Evolutionary conservation across 2,329 filamentous ascomycete species (phyloP), one percentile per base, ranked within the genome.

Genomic region (Clathrospora elynae): DNA sequence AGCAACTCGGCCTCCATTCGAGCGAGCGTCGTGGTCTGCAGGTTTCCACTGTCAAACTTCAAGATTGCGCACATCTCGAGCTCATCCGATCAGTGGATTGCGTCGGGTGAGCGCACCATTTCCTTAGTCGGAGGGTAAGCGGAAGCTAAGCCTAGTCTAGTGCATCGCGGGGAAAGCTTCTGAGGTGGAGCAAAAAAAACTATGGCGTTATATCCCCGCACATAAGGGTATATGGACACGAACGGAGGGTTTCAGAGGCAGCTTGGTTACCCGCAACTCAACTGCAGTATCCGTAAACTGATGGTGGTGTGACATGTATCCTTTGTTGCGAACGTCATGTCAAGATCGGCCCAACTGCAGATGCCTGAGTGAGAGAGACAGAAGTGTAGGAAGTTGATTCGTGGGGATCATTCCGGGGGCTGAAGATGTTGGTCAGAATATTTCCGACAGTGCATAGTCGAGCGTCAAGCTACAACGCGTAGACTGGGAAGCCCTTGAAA

Each of bases 1-100:
- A 48, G 33, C 23, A 17, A 32, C 51, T 68, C 66, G 66, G 64
- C 57, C 62, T 64, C 66, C 65, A 49, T 68, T 70, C 50, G 61
- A 67, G 66, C 67, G 68, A 70, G 51, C 43, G 29, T 35, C 42
- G 29, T 10, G n/a, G 17, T 33, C 19, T 12, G 10, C 18, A 16
- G 24, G 17, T 20, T 23, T n/a, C 9, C 35, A 17, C 31, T 20
- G 43, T 26, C 25, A 31, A 12, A 20, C 32, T 8, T 41, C 12
- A 18, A 37, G 17, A 34, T 16, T n/a, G n/a, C 31, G 20, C 20
- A 26, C 28, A 42, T n/a, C 23, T 40, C 35, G 46, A 49, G 42
- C 46, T 51, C 43, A 46, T 55, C 49, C 55, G 54, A 50, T 39
- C 47, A 49, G 42, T 45, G 42, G 46, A 42, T 17, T 38, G 46